phyloP scores from a whole-genome alignment of 257 asterid genomes.

The Echites panduratus region DNA sequence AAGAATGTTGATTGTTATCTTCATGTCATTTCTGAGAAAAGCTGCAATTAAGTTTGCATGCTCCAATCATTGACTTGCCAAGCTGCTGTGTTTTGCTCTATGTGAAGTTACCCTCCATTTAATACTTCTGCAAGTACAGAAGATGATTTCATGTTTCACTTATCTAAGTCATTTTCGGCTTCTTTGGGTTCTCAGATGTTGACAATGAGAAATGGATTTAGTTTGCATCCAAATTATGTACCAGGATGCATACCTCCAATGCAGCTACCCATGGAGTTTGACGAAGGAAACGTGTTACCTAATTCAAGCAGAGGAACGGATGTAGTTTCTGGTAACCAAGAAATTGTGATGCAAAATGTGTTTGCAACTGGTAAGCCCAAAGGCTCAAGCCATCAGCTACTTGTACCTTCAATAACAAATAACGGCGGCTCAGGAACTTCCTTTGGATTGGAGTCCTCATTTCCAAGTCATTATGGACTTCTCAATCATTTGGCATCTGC shows the following conservation, averaged over 20 bases:
- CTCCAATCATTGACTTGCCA: neutral
- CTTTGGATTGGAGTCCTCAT: slow-evolving; percentile 37
- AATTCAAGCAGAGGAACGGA: slow-evolving; percentile 42
- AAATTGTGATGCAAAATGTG: slow-evolving; percentile 37
- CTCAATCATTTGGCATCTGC: slow-evolving; percentile 55
- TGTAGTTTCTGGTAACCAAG: slow-evolving; percentile 35
- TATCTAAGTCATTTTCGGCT: neutral
- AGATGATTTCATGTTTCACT: neutral
- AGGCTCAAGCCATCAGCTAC: slow-evolving; percentile 39
- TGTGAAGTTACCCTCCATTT: neutral
- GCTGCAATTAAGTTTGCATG: neutral
- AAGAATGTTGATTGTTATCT: neutral
- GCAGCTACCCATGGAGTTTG: slow-evolving; percentile 49
- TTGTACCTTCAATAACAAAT: slow-evolving; percentile 27
- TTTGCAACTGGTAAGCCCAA: slow-evolving; percentile 33
- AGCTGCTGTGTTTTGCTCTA: neutral
- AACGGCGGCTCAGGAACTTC: slow-evolving; percentile 28
- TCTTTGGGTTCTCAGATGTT: slow-evolving; percentile 54
- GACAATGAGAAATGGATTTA: slow-evolving; percentile 81
- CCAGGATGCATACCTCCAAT: slow-evolving; percentile 53
- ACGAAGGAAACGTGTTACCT: slow-evolving; percentile 39
- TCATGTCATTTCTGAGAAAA: neutral
- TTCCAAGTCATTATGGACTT: slow-evolving; percentile 54
- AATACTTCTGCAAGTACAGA: neutral
- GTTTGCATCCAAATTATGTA: slow-evolving; percentile 60